A percentile compares a stretch with the other conserved stretches of the same genome.
phyloP scores from a whole-genome alignment of 176 grass and related monocot genomes.

The Lolium rigidum region DNA sequence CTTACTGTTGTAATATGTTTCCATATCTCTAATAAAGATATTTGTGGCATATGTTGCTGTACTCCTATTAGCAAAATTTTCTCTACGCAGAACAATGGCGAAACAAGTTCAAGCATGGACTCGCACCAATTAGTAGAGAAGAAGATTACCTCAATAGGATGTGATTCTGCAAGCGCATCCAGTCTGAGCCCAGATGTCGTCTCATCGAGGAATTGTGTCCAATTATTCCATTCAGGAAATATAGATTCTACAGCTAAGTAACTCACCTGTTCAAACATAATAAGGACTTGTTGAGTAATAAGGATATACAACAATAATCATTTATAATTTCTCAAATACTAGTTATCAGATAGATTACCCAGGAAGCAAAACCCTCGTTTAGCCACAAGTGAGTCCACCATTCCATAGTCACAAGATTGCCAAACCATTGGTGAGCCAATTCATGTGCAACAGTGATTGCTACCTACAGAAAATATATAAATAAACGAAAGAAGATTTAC shows the following conservation, averaged over 20 bases:
- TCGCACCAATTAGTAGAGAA: slow-evolving; percentile 10
- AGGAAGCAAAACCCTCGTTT: slow-evolving; percentile 96
- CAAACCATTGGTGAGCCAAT: slow-evolving; percentile 99
- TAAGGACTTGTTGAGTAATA: slow-evolving; percentile 23
- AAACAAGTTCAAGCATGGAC: neutral
- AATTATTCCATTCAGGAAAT: slow-evolving; percentile 92
- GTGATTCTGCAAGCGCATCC: slow-evolving; percentile 93
- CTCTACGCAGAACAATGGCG: neutral
- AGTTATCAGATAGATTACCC: slow-evolving; percentile 57
- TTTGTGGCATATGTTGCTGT: neutral
- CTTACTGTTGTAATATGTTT: neutral
- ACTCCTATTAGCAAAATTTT: slow-evolving; percentile 17
- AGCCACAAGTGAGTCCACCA: slow-evolving; percentile 99
- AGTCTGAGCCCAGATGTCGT: slow-evolving; percentile 72
- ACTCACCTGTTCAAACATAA: slow-evolving; percentile 72
- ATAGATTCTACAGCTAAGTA: slow-evolving; percentile 83
- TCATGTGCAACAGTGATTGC: slow-evolving; percentile 94
- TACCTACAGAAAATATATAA: slow-evolving; percentile 51
- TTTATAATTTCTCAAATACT: slow-evolving; percentile 8
- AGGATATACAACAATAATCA: neutral
- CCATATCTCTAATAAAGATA: slow-evolving; percentile 9
- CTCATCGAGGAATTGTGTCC: slow-evolving; percentile 96
- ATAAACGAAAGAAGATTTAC: slow-evolving; percentile 25
- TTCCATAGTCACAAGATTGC: slow-evolving; percentile 99
- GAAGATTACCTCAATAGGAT: slow-evolving; percentile 92